These are phyloP conservation scores for Capsella bursapastoris DNA, from an alignment of 345 rosid genomes.

Conservation along the genomic window DNA sequence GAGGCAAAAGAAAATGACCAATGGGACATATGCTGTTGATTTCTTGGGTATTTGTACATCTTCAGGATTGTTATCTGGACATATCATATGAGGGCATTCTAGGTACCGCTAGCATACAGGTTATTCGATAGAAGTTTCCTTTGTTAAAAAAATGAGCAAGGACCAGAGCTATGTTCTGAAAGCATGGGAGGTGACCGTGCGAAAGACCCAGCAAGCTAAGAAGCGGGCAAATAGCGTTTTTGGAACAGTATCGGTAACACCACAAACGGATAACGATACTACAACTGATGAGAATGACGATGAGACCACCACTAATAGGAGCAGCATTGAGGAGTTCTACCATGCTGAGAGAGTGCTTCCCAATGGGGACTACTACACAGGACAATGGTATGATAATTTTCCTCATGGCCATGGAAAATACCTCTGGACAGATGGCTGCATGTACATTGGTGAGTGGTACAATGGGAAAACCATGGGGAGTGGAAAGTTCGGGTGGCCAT, in stretches of 20 bases:
- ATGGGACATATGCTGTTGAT: constrained; percentile 23
- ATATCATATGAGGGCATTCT: background rate
- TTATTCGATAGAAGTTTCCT: constrained; percentile 16
- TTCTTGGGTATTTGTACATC: constrained; percentile 18
- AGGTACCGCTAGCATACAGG: constrained; percentile 1
- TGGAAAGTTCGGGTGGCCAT: constrained; percentile 93
- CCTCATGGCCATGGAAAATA: constrained; percentile 90
- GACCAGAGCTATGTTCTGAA: constrained; percentile 67
- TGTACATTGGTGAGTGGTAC: constrained; percentile 85
- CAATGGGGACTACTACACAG: constrained; percentile 87
- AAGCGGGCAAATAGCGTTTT: constrained; percentile 90
- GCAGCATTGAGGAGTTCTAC: constrained; percentile 50
- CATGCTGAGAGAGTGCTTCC: constrained; percentile 72
- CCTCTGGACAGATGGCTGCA: constrained; percentile 90
- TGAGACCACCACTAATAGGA: constrained; percentile 23
- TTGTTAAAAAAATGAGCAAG: constrained; percentile 57
- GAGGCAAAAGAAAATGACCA: constrained; percentile 19
- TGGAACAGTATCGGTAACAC: constrained; percentile 63
- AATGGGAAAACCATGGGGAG: constrained; percentile 81
- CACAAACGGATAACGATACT: constrained; percentile 55
- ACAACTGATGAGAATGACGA: constrained; percentile 46
- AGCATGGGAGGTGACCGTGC: constrained; percentile 94
- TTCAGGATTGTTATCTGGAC: constrained; percentile 15
- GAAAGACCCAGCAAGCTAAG: constrained; percentile 89
- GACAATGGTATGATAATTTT: constrained; percentile 83